Conservation (phyloP, 2,329 filamentous ascomycete species). For the Ilyonectria destructans region DNA sequence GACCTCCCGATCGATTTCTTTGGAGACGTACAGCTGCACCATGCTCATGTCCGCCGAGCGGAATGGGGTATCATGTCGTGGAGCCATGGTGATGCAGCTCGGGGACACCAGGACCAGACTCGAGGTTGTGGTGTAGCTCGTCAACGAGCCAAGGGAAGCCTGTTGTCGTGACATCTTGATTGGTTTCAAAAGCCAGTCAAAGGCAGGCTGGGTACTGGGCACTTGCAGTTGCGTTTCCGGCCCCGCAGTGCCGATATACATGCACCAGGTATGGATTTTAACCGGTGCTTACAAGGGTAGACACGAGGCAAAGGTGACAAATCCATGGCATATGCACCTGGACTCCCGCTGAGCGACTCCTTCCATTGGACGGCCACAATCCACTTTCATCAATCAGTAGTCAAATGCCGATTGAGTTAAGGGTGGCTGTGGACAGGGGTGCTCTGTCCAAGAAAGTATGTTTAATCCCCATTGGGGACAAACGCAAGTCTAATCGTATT, state of each 20-base stretch:
- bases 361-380: constrained; percentile 9
- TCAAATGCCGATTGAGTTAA: constrained; percentile 7
- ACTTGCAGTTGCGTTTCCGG: too few relatives aligned
- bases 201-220: constrained; percentile 4
- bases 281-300: too few relatives aligned
- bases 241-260: too few relatives aligned
- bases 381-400: constrained; percentile 11
- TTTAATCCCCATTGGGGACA: too few relatives aligned
- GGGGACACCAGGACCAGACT: constrained; percentile 51
- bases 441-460: constrained; percentile 1
- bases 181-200: constrained; percentile 5
- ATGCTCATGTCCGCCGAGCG: constrained; percentile 99
- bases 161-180: constrained; percentile 6
- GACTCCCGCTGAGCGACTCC: too few relatives aligned
- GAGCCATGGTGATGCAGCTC: constrained; percentile 68
- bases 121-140: constrained; percentile 51
- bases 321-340: too few relatives aligned
- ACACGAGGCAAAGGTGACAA: too few relatives aligned
- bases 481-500: too few relatives aligned
- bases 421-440: constrained; percentile 7
- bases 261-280: constrained; percentile 1
- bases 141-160: constrained; percentile 44
- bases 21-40: constrained; percentile 99
- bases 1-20: constrained; percentile 98
- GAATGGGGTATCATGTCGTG: constrained; percentile 92